Conservation (phyloP, 2,329 filamentous ascomycete species). For the Talaromyces sp. region DNA sequence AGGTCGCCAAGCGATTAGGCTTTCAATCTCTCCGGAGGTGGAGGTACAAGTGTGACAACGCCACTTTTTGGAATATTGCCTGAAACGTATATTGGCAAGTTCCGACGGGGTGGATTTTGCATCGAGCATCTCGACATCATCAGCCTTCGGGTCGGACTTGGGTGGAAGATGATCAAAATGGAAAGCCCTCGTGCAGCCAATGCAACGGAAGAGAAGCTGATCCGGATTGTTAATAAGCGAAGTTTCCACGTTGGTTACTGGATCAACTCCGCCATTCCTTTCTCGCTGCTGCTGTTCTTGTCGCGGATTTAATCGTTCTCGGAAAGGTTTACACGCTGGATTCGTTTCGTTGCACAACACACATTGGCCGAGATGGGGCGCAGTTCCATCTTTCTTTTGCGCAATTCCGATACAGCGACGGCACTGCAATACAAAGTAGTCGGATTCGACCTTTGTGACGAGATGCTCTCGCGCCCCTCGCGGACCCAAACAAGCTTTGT, state of each 20-base stretch:
- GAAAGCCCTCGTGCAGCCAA: conserved; percentile 68
- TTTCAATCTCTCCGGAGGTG: conserved; percentile 61
- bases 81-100: conserved; percentile 56
- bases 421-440: conserved; percentile 84
- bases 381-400: conserved; percentile 61
- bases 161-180: conserved; percentile 78
- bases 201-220: conserved; percentile 79
- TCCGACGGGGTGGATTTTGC: background rate
- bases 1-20: conserved; percentile 86
- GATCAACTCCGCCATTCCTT: conserved; percentile 74
- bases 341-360: conserved; percentile 63
- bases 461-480: conserved; percentile 74
- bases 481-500: conserved; percentile 74
- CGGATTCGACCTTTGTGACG: conserved; percentile 74
- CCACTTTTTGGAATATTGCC: conserved; percentile 71
- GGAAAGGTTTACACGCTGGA: conserved; percentile 67
- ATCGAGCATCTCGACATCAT: conserved; percentile 10
- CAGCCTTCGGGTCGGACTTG: conserved; percentile 14
- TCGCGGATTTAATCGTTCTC: conserved; percentile 63
- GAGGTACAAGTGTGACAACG: conserved; percentile 72
- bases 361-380: conserved; percentile 68
- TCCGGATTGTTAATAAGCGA: conserved; percentile 67
- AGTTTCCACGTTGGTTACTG: conserved; percentile 59
- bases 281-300: conserved; percentile 80
- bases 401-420: conserved; percentile 70